Percentiles rank a stretch among this genome's conserved stretches.
phyloP scores from a whole-genome alignment of 1,139 yeast genomes.

The Suhomyces guaymorum region DNA sequence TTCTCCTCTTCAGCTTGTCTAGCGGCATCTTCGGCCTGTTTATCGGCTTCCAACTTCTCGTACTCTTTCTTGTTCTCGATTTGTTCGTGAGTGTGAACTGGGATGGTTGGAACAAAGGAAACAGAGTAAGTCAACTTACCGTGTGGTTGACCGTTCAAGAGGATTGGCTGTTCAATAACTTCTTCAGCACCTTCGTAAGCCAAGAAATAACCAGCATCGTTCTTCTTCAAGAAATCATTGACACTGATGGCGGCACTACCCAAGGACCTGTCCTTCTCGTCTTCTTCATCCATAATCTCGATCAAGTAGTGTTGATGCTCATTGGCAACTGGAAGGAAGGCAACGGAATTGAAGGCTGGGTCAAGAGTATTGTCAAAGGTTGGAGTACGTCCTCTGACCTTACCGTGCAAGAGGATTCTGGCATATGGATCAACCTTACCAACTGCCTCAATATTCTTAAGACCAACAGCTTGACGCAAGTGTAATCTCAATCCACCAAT shows the following conservation, averaged over 20 bases:
- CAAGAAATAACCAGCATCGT: conserved; percentile 44
- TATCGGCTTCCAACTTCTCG: conserved; percentile 25
- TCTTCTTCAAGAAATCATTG: conserved; percentile 49
- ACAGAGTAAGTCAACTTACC: conserved; percentile 59
- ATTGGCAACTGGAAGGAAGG: conserved; percentile 62
- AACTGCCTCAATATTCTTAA: conserved; percentile 61
- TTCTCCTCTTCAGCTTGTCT: conserved; percentile 44
- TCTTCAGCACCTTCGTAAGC: conserved; percentile 56
- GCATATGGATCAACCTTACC: conserved; percentile 78
- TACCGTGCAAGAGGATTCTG: conserved; percentile 57
- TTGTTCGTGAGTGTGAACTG: conserved; percentile 62
- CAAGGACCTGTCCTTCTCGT: conserved; percentile 61
- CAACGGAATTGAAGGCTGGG: conserved; percentile 60
- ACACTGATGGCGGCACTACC: conserved; percentile 59
- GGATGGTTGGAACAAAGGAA: conserved; percentile 63
- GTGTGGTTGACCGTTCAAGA: conserved; percentile 43
- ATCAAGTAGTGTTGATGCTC: conserved; percentile 59
- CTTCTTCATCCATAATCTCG: conserved; percentile 67
- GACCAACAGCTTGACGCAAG: conserved; percentile 52
- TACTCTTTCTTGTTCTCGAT: conserved; percentile 41
- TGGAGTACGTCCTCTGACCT: conserved; percentile 54
- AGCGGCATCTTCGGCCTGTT: conserved; percentile 37
- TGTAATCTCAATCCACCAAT: conserved; percentile 67
- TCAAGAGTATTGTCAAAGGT: conserved; percentile 55
- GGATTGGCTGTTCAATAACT: conserved; percentile 47